These are phyloP conservation scores for Phytophthora meadii DNA, from an alignment of 352 stramenopile genomes.

Conservation along the genomic window DNA sequence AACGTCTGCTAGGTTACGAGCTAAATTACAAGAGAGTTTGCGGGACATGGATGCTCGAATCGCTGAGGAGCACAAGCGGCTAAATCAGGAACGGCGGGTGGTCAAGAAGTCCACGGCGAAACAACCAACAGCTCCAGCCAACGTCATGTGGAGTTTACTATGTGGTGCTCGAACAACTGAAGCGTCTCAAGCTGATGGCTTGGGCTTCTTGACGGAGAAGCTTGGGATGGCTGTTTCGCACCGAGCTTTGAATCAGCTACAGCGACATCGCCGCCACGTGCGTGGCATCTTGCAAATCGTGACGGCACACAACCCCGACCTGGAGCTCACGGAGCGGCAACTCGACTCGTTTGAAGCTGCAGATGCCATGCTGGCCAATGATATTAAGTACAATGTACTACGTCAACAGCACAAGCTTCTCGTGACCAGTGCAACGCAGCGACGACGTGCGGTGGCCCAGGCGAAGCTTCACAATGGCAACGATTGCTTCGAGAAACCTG, in stretches of 20 bases:
- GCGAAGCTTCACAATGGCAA: conserved; percentile 70
- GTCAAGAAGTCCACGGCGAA: conserved; percentile 37
- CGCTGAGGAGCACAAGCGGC: conserved; percentile 47
- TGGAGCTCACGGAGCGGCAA: conserved; percentile 82
- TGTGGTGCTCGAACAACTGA: conserved; percentile 52
- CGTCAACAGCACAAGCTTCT: conserved; percentile 65
- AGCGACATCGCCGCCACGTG: conserved; percentile 80
- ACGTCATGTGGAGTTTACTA: conserved; percentile 69
- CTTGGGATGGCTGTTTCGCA: conserved; percentile 66
- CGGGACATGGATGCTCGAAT: conserved; percentile 67
- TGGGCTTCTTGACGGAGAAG: conserved; percentile 63
- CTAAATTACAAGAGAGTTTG: conserved; percentile 67
- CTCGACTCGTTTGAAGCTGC: conserved; percentile 82
- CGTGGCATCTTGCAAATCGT: conserved; percentile 84
- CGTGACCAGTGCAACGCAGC: conserved; percentile 47
- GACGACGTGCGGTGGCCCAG: conserved; percentile 52
- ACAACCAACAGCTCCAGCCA: conserved; percentile 32
- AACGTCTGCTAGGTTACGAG: conserved; percentile 60
- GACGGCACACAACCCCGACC: conserved; percentile 77
- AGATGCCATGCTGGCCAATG: conserved; percentile 72
- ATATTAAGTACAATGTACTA: conserved; percentile 82
- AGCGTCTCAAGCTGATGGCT: conserved; percentile 53
- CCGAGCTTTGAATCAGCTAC: conserved; percentile 79
- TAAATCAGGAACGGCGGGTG: conserved; percentile 39
- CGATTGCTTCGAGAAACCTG: conserved; percentile 68